Evolutionary conservation across 2,329 filamentous ascomycete genomes (phyloP), one percentile per base, ranked within the genome.

Genomic region (Hypoxylon sp.): DNA sequence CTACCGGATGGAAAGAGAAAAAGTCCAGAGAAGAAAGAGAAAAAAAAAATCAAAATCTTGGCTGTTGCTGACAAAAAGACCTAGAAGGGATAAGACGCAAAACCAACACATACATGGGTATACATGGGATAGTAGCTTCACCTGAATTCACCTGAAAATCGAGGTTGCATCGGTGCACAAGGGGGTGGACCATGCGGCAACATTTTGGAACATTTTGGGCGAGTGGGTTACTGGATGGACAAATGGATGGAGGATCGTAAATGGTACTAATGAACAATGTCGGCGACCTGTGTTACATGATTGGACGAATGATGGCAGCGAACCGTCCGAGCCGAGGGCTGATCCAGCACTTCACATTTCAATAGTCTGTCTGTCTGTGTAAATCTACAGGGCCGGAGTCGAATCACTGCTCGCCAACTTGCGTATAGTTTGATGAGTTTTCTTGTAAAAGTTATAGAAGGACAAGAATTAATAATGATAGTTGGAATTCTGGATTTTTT

Each of bases 101-200:
- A 44, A 55, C 51, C 49, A 46, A 30, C 21, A 17, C 26, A 48
- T 21, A 21, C 26, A 34, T 30, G 40, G 29, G 26, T 19, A 37
- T 46, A 44, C 52, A 46, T 56, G 50, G 35, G 31, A 45, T 38
- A 51, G 51, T 61, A 59, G 55, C 61, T 60, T 64, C 63, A 62
- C 63, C 63, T 66, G 63, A 66, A 64, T 60, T 65, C 63, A 66
- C 63, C 63, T 66, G 63, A 66, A 61, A 57, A 49, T 55, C 55
- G 63, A 62, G 43, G 61, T 57, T 60, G 57, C 55, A 51, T 38
- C 50, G 34, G 50, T 52, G 35, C 51, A 53, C 45, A 37, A 37
- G n/a, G 21, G 26, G 42, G 48, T 51, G 49, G 53, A 37, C 45
- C 49, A 51, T 54, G 52, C 56, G 56, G 53, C 53, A 59, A 51